These are phyloP conservation scores for Parachaetomium inaequale DNA, from an alignment of 495 filamentous ascomycete species.

Conservation along the genomic window DNA sequence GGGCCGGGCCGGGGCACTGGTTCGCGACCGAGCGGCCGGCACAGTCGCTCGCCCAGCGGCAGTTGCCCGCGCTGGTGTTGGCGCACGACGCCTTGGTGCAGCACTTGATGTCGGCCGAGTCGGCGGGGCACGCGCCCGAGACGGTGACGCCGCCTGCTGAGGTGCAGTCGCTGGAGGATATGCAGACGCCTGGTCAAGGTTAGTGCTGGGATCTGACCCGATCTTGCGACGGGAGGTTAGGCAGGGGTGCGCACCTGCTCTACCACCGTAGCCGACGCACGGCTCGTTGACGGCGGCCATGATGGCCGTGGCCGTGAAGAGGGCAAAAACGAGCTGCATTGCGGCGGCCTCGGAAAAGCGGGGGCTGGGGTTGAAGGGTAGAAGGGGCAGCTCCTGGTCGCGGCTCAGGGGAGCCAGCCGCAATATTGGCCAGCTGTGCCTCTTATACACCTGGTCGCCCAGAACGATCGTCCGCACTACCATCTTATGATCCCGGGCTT, in stretches of 20 bases:
- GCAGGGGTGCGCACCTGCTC: constrained; percentile 18
- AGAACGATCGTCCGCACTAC: background rate
- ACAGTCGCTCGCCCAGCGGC: constrained; percentile 40
- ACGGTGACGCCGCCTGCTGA: constrained; percentile 33
- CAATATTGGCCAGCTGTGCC: too few relatives aligned
- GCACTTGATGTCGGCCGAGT: constrained; percentile 38
- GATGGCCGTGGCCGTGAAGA: constrained; percentile 24
- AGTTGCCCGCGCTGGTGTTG: constrained; percentile 31
- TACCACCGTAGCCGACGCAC: constrained; percentile 33
- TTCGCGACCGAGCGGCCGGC: constrained; percentile 26
- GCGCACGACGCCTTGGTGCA: constrained; percentile 41
- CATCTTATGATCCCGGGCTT: background rate
- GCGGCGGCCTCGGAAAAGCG: background rate
- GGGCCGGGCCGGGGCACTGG: constrained; percentile 39
- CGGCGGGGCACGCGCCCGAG: constrained; percentile 35
- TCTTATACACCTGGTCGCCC: background rate
- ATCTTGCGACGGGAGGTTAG: background rate
- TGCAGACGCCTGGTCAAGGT: constrained; percentile 33
- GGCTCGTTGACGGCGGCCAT: constrained; percentile 37
- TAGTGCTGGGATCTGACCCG: background rate
- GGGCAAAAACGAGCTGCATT: constrained; percentile 14
- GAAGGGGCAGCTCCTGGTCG: too few relatives aligned
- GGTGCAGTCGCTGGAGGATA: constrained; percentile 31
- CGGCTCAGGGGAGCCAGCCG: too few relatives aligned
- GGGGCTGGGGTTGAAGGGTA: background rate